Percentiles rank a stretch among this genome's conserved stretches.
Conservation (phyloP, 371 early-diverging fungal genomes). For the Lichtheimia hyalospora region DNA sequence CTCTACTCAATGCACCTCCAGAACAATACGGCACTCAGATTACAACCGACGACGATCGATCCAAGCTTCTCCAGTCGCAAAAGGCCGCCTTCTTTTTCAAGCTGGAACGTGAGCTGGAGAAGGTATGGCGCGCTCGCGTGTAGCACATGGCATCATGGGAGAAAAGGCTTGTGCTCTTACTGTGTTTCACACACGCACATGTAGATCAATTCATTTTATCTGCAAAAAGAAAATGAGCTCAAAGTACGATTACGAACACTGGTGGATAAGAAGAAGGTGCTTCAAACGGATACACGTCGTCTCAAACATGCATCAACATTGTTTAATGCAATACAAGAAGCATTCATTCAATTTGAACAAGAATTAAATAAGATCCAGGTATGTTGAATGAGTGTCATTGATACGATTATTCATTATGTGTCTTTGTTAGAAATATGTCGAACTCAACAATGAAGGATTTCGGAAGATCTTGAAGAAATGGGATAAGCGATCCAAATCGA, state of each 20-base stretch:
- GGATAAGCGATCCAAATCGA: constrained; percentile 95
- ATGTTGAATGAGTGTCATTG: background rate
- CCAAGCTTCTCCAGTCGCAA: constrained; percentile 62
- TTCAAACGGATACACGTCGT: constrained; percentile 57
- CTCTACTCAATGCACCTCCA: constrained; percentile 45
- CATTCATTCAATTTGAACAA: constrained; percentile 86
- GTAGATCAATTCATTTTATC: constrained; percentile 79
- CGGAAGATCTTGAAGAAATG: constrained; percentile 97
- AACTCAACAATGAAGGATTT: constrained; percentile 94
- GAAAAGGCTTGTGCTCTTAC: background rate
- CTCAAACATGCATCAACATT: constrained; percentile 59
- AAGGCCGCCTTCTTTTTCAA: constrained; percentile 84
- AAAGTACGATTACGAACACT: constrained; percentile 77
- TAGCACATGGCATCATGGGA: background rate
- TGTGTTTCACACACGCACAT: background rate
- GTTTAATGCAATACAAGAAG: constrained; percentile 77
- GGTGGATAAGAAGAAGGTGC: constrained; percentile 79
- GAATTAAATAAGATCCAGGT: constrained; percentile 94
- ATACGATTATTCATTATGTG: background rate
- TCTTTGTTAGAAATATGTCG: constrained; percentile 81
- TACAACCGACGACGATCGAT: constrained; percentile 56
- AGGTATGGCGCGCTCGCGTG: constrained; percentile 40
- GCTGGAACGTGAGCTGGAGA: constrained; percentile 82
- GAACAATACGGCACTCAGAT: constrained; percentile 35
- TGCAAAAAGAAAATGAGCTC: constrained; percentile 78